Evolutionary conservation across 352 stramenopile species (phyloP), one percentile per base, ranked within the genome.

Genomic region (Phytophthora pini): DNA sequence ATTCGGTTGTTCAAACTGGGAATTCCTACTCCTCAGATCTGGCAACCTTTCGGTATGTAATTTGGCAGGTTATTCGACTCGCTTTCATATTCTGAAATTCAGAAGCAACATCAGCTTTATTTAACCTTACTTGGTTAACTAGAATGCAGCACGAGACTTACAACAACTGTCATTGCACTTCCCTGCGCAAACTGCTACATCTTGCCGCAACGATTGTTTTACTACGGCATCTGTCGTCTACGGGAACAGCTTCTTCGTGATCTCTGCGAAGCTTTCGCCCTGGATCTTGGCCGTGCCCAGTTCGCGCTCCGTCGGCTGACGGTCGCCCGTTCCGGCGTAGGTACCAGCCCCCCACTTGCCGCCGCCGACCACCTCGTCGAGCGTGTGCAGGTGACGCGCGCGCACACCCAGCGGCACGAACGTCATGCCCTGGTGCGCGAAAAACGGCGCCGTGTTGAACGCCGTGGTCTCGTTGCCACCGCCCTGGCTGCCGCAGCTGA

Each of bases 391-490:
- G 26, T 73, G 55, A 0, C 60, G 71, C 15, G 62, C 65, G 9
- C 70, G 70, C 49, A 69, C 67, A 56, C 87, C 88, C 36, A 90
- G 47, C 22, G 88, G 83, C 47, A 96, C 80, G 59, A 90, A 96
- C 34, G 88, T 74, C 79, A 95, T 91, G 29, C 88, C 88, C 34
- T 93, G 82, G 79, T 96, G 87, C 6, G 77, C 56, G 46, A 94
- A 74, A 67, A 91, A 90, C 9, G 84, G 76, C 31, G 95, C 39
- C 8, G 66, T 76, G 22, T 80, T 92, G 17, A 95, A 59, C 13
- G 76, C 76, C 26, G 82, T 88, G 46, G 84, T 94, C 55, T 96
- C 88, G 73, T 95, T 86, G 36, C 88, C 88, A 47, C 88, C 84
- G 45, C 75, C 77, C 65, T 89, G 82, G 24, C 70, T 86, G 41